Percentiles rank a stretch among this genome's conserved stretches.
Evolutionary conservation across 306 rosid genomes (phyloP).

Genomic region (Dryas octopetala): DNA sequence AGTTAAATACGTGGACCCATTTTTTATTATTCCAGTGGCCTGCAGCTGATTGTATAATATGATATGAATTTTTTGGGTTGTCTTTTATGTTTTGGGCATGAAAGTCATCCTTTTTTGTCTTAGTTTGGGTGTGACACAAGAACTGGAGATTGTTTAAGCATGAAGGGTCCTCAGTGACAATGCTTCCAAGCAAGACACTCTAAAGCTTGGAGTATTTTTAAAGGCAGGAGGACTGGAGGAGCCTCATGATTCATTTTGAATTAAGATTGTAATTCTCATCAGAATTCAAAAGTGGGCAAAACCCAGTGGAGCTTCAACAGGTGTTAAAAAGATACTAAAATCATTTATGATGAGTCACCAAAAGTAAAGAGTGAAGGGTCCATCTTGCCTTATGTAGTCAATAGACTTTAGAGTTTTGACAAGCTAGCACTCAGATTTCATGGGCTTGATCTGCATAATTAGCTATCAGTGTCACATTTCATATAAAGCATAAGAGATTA

Average conservation of each 20-base stretch:
- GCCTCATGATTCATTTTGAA: constrained; percentile 28
- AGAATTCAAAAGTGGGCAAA: not conserved
- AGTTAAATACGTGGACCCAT: constrained; percentile 7
- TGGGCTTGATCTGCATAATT: not conserved
- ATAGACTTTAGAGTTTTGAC: not conserved
- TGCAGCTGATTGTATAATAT: not conserved
- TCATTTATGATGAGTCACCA: not conserved
- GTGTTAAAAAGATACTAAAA: not conserved
- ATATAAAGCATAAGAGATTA: not conserved
- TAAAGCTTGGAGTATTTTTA: constrained; percentile 31
- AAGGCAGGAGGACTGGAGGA: constrained; percentile 18
- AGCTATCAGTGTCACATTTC: not conserved
- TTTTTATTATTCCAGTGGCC: not conserved
- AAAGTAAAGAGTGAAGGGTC: not conserved
- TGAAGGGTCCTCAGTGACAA: constrained; percentile 41
- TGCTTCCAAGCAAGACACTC: constrained; percentile 50
- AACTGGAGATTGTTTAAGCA: constrained; percentile 39
- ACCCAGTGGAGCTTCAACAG: not conserved
- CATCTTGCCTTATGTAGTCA: not conserved
- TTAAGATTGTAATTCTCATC: constrained; percentile 10
- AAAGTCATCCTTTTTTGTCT: constrained; percentile 3
- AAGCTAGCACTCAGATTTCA: not conserved
- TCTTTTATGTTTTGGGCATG: constrained; percentile 26
- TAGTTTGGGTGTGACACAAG: constrained; percentile 21
- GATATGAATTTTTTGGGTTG: not conserved